Evolutionary conservation across 805 yeast species (phyloP).

Genomic region (Barnettozyma sucrosica): DNA sequence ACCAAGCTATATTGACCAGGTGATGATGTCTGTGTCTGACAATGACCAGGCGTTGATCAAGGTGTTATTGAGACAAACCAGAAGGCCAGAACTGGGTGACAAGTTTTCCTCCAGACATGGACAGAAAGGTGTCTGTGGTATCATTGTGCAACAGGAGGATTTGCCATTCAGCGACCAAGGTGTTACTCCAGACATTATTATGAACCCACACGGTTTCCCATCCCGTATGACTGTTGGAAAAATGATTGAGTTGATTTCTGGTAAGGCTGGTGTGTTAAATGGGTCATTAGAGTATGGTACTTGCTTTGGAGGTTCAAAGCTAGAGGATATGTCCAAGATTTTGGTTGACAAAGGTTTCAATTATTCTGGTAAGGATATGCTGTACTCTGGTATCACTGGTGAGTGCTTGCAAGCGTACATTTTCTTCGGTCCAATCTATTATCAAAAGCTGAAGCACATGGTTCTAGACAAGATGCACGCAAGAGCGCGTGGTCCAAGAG

Average conservation of each 20-base stretch:
- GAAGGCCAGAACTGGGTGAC: constrained; percentile 97
- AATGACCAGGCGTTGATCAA: constrained; percentile 92
- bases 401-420: constrained; percentile 96
- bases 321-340: constrained; percentile 90
- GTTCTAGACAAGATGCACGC: constrained; percentile 99
- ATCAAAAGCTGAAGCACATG: constrained; percentile 98
- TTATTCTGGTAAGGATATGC: constrained; percentile 96
- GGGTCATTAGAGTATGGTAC: constrained; percentile 94
- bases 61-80: constrained; percentile 86
- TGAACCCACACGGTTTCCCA: constrained; percentile 99
- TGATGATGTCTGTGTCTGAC: constrained; percentile 93
- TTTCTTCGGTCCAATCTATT: constrained; percentile 97
- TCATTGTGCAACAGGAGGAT: constrained; percentile 94
- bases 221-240: constrained; percentile 99
- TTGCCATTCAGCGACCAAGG: constrained; percentile 94
- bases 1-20: constrained; percentile 92
- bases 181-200: constrained; percentile 88
- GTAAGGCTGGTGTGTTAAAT: constrained; percentile 94
- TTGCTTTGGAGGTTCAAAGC: constrained; percentile 96
- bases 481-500: constrained; percentile 98
- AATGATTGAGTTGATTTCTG: constrained; percentile 93
- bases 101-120: constrained; percentile 97
- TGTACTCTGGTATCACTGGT: constrained; percentile 95
- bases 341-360: constrained; percentile 87
- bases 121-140: constrained; percentile 98